A percentile compares a stretch with the other conserved stretches of the same genome.
These are phyloP conservation scores for Phylloporus scabripes DNA, from an alignment of 768 basidiomycete genomes.

Conservation along the genomic window DNA sequence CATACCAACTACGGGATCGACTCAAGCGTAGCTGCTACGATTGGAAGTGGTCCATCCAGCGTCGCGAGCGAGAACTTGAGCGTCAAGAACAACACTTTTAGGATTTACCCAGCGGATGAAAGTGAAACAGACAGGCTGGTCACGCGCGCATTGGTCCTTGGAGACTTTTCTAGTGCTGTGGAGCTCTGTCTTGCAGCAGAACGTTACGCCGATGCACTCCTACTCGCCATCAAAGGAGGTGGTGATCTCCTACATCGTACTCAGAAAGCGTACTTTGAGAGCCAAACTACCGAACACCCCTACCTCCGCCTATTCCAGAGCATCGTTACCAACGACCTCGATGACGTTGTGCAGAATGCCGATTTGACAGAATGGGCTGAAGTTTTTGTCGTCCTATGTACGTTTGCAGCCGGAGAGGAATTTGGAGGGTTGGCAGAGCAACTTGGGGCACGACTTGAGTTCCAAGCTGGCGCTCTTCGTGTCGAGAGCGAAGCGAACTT, in stretches of 20 bases:
- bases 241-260: slow-evolving; percentile 80
- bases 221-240: slow-evolving; percentile 89
- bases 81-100: slow-evolving; percentile 78
- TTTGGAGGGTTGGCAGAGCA: slow-evolving; percentile 87
- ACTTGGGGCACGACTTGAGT: slow-evolving; percentile 86
- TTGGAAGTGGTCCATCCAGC: slow-evolving; percentile 87
- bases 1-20: slow-evolving; percentile 77
- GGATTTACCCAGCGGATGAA: slow-evolving; percentile 84
- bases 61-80: slow-evolving; percentile 44
- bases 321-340: slow-evolving; percentile 86
- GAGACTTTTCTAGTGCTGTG: slow-evolving; percentile 93
- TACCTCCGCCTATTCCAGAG: slow-evolving; percentile 94
- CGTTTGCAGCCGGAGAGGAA: slow-evolving; percentile 81
- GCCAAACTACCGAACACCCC: slow-evolving; percentile 65
- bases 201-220: slow-evolving; percentile 90
- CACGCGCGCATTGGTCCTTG: slow-evolving; percentile 89
- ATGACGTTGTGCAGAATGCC: slow-evolving; percentile 94
- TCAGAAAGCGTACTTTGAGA: slow-evolving; percentile 91
- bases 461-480: slow-evolving; percentile 61
- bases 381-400: slow-evolving; percentile 94
- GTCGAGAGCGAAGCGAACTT: slow-evolving; percentile 42
- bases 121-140: slow-evolving; percentile 82
- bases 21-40: slow-evolving; percentile 91
- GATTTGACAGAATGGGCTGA: slow-evolving; percentile 94
- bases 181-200: slow-evolving; percentile 84